Evolutionary conservation across 192 early-diverging fungal genomes (phyloP).

Genomic region (Rhizoclosmatium sp.): DNA sequence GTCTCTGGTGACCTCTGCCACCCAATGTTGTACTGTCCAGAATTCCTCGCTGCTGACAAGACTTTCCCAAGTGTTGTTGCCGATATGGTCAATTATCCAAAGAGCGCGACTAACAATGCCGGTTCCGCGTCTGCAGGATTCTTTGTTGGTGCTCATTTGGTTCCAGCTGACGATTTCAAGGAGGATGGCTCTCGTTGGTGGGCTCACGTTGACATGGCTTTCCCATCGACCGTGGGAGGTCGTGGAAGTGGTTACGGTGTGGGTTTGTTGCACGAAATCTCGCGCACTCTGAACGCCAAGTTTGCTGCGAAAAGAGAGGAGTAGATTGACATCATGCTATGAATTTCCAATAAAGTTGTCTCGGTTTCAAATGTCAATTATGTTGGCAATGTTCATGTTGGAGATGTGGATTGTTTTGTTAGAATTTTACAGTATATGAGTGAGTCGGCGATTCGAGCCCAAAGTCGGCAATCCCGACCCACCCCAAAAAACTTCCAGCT

Average conservation of each 20-base stretch:
- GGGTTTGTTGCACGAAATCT: constrained; percentile 9
- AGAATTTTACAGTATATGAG: too few relatives aligned
- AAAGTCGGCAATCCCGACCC: too few relatives aligned
- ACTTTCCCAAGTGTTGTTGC: constrained; percentile 41
- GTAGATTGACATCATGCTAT: too few relatives aligned
- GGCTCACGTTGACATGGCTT: constrained; percentile 44
- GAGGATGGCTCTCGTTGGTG: constrained; percentile 33
- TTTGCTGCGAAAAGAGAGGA: neutral
- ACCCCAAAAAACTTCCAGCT: too few relatives aligned
- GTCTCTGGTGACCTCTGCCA: constrained; percentile 50
- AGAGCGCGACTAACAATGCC: constrained; percentile 27
- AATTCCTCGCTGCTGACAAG: constrained; percentile 29
- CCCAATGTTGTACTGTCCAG: constrained; percentile 50
- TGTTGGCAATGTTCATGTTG: too few relatives aligned
- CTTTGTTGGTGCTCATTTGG: constrained; percentile 33
- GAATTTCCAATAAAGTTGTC: too few relatives aligned
- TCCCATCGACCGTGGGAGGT: constrained; percentile 35
- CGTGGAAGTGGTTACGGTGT: constrained; percentile 37
- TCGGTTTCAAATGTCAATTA: too few relatives aligned
- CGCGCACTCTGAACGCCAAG: neutral
- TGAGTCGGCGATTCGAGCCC: too few relatives aligned
- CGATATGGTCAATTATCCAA: constrained; percentile 56
- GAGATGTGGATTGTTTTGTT: too few relatives aligned
- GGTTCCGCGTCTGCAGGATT: constrained; percentile 10
- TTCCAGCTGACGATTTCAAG: constrained; percentile 33